Conservation (phyloP, 2,329 filamentous ascomycete genomes). For the Diaporthe velutina region DNA sequence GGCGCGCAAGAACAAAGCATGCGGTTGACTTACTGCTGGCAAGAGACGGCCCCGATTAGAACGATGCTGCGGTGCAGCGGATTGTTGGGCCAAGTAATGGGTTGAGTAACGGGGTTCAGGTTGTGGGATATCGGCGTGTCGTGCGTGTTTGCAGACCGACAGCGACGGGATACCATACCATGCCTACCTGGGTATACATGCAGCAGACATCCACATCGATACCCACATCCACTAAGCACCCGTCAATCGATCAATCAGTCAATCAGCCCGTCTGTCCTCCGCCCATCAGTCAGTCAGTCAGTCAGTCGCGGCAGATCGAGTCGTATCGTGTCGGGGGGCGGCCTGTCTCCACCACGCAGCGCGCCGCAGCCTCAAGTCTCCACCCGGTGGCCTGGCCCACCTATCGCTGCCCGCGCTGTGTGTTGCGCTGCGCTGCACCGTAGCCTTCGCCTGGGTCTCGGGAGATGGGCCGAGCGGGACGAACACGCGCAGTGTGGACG, state of each 20-base stretch:
- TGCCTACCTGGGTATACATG: constrained; percentile 19
- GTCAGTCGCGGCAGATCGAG: constrained; percentile 15
- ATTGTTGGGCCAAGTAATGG: constrained; percentile 1
- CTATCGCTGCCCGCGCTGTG: constrained; percentile 10
- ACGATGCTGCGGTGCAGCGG: neutral
- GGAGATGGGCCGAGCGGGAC: constrained; percentile 14
- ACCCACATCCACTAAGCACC: constrained; percentile 13
- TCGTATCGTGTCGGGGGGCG: neutral
- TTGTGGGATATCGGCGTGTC: constrained; percentile 17
- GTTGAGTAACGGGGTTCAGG: neutral
- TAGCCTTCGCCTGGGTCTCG: neutral
- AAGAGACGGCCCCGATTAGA: neutral
- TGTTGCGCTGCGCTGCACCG: neutral
- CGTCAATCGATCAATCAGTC: constrained; percentile 4
- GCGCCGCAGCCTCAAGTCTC: constrained; percentile 13
- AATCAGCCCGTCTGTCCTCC: neutral
- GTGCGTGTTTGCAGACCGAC: constrained; percentile 26
- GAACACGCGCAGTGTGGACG: constrained; percentile 7
- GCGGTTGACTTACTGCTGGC: constrained; percentile 3
- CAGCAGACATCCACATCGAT: constrained; percentile 19
- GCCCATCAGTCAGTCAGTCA: constrained; percentile 11
- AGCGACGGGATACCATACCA: constrained; percentile 21
- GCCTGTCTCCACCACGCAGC: constrained; percentile 30
- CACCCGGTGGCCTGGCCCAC: constrained; percentile 26
- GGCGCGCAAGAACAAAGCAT: constrained; percentile 5